Percentiles rank a stretch among this genome's conserved stretches.
These are phyloP conservation scores for Fraxinus excelsior DNA, from an alignment of 257 asterid species.

Conservation along the genomic window DNA sequence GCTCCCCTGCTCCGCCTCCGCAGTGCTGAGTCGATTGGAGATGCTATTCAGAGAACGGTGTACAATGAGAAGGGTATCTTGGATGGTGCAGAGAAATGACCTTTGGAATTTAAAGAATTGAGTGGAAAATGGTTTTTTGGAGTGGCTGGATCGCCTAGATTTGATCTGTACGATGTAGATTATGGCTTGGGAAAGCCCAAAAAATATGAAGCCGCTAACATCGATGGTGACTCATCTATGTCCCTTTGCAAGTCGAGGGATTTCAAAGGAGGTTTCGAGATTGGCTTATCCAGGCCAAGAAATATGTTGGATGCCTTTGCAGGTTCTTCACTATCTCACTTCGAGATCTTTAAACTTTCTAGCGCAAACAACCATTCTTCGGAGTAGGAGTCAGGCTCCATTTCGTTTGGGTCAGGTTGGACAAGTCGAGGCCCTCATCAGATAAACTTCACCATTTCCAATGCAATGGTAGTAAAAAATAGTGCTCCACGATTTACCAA, in stretches of 20 bases:
- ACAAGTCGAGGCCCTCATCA: no score
- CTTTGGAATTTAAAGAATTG: not conserved
- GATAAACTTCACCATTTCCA: not conserved
- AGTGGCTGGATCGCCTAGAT: slow-evolving; percentile 49
- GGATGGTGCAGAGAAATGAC: slow-evolving; percentile 26
- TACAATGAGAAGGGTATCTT: slow-evolving; percentile 22
- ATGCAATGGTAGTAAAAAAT: not conserved
- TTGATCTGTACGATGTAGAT: slow-evolving; percentile 36
- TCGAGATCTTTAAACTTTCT: not conserved
- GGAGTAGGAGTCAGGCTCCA: no score
- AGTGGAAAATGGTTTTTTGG: not conserved
- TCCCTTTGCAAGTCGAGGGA: slow-evolving; percentile 38
- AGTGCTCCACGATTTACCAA: not conserved
- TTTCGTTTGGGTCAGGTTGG: no score
- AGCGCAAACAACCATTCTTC: no score
- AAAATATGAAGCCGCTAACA: slow-evolving; percentile 34
- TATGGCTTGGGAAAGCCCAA: slow-evolving; percentile 37
- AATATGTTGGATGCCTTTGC: slow-evolving; percentile 31
- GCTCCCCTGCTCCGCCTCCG: no score
- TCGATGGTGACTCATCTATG: slow-evolving; percentile 32
- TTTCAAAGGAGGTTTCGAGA: slow-evolving; percentile 44
- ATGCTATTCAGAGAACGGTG: slow-evolving; percentile 23
- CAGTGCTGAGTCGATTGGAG: slow-evolving; percentile 28
- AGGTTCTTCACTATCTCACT: slow-evolving; percentile 13
- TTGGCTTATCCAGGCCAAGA: slow-evolving; percentile 35